Base-by-base conservation (phyloP, 78 protist genomes). In the Diacronema lutheri region DNA sequence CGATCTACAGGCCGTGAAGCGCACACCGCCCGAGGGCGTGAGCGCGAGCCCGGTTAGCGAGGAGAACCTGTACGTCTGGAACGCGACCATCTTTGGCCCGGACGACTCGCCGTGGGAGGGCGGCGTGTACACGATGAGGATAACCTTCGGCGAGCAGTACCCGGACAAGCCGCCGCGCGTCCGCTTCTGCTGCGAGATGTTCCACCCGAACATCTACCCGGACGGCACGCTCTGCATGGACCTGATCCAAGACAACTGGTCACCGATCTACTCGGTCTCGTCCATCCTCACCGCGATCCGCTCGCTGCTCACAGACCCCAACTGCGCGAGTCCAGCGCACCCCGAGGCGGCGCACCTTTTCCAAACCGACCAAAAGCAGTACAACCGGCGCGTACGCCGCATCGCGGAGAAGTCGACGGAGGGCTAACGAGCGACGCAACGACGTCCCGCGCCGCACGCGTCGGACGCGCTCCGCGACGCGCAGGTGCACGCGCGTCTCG, bases 31-130 rank as follows among this genome's bases (percentile, higher is more conserved):
- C 37, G 79, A 86, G 82, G 90, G 90, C 26, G 90, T 65, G 5
- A 57, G 77, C 56, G 90, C 90, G 5, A 73, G 74, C 46, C 90
- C 90, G 14, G 21, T 81, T 31, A 26, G 74, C 64, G 90, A 87
- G 25, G 62, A 40, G 12, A 83, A 88, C 58, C 31, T 91, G 21
- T 77, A 61, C 33, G 65, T 65, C 11, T 93, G 95, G 95, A 65
- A 60, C 11, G 95, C 92, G 37, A 81, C 89, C 0, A 82, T 93
- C 26, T 88, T 93, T 66, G 95, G 95, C 9, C 93, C 93, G 3
- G 84, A 89, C 25, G 93, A 89, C 35, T 89, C 93, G 5, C 88
- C 90, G 4, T 93, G 91, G 88, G 95, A 93, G 83, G 93, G 92
- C 37, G 92, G 91, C 56, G 62, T 87, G 1, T 91, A 72, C 76